Percentiles rank a stretch among this genome's conserved stretches.
These are phyloP conservation scores for Cornus controversa DNA, from an alignment of 148 eudicot genomes.

Conservation along the genomic window DNA sequence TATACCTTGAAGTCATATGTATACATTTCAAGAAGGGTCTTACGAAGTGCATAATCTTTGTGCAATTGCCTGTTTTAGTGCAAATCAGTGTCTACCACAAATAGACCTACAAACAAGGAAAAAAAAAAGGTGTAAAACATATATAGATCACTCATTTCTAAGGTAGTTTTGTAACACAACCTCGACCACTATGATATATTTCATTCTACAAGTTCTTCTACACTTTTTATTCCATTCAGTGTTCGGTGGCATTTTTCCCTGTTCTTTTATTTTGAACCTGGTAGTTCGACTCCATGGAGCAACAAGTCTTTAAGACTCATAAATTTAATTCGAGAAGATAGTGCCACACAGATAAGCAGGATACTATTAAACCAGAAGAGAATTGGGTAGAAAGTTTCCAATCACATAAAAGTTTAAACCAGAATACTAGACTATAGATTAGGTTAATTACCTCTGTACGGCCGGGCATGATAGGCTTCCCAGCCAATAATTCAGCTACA, in stretches of 20 bases:
- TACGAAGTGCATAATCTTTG: not conserved
- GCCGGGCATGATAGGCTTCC: slow-evolving; percentile 79
- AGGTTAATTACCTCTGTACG: slow-evolving; percentile 58
- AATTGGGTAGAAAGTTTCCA: slow-evolving; percentile 4
- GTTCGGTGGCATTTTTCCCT: no score
- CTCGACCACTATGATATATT: no score
- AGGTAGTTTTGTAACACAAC: no score
- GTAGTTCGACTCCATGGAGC: not conserved
- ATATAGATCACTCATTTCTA: no score
- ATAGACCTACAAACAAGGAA: not conserved
- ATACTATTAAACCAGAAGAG: not conserved
- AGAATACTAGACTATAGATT: not conserved
- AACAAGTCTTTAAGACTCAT: not conserved
- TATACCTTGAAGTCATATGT: no score
- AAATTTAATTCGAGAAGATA: not conserved
- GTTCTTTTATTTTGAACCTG: not conserved
- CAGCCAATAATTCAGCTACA: slow-evolving; percentile 68
- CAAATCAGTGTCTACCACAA: not conserved
- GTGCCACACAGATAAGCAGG: not conserved
- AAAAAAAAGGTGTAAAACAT: no score
- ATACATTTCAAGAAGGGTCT: not conserved
- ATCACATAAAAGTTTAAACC: not conserved
- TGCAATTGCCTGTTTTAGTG: not conserved
- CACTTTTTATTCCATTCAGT: no score
- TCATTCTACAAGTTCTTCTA: not conserved